A percentile compares a stretch with the other conserved stretches of the same genome.
Evolutionary conservation across 176 grass and related monocot genomes (phyloP).

Genomic region (Triticum aestivum): IWGSC_CS_RefSeq_v2.1 NC_057813.1:100483441-100483940

Average conservation of each 20-base stretch:
- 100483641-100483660: neutral
- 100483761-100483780: neutral
- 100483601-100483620: constrained; percentile 98
- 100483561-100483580: constrained; percentile 93
- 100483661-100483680: constrained; percentile 4
- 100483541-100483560: constrained; percentile 85
- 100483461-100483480: neutral
- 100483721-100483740: neutral
- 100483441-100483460: neutral
- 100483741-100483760: neutral
- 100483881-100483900: neutral
- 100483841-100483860: neutral
- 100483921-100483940: neutral
- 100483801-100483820: neutral
- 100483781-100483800: neutral
- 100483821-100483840: neutral
- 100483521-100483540: neutral
- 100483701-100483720: neutral
- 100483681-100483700: neutral
- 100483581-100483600: constrained; percentile 83
- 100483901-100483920: neutral
- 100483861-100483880: too few species aligned
- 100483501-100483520: neutral
- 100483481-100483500: neutral
- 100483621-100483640: constrained; percentile 82